Evolutionary conservation across 768 basidiomycete genomes (phyloP).

Genomic region (Phallus indusiatus): DNA sequence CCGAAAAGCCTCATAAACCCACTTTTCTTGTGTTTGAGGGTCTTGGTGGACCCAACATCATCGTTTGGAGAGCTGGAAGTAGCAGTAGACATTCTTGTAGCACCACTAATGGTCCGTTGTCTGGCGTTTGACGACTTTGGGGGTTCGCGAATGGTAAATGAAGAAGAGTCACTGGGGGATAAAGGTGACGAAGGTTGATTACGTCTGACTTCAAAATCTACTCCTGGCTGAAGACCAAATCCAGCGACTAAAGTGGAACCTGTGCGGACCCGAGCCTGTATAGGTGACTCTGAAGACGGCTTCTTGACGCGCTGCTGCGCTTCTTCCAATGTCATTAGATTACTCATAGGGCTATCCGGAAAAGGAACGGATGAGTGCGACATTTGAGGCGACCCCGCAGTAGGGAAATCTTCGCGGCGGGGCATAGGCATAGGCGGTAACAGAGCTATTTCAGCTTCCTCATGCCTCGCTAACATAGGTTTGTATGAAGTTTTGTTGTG

Average conservation of each 20-base stretch:
- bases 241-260: slow-evolving; percentile 7
- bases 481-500: background rate
- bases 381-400: background rate
- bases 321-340: slow-evolving; percentile 7
- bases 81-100: background rate
- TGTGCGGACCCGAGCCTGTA: background rate
- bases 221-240: slow-evolving; percentile 1
- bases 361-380: background rate
- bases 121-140: background rate
- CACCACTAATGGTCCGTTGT: slow-evolving; percentile 4
- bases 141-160: background rate
- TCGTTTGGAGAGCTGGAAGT: background rate
- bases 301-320: background rate
- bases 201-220: background rate
- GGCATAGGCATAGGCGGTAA: background rate
- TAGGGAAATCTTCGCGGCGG: background rate
- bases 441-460: background rate
- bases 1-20: slow-evolving; percentile 70
- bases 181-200: background rate
- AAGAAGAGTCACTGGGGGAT: background rate
- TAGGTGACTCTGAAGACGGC: background rate
- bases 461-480: background rate
- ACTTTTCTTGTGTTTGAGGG: slow-evolving; percentile 69
- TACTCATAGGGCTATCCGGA: slow-evolving; percentile 2
- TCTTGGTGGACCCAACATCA: slow-evolving; percentile 17